Base-by-base conservation (phyloP, 306 rosid species). In the Lathyrus sativus region DNA sequence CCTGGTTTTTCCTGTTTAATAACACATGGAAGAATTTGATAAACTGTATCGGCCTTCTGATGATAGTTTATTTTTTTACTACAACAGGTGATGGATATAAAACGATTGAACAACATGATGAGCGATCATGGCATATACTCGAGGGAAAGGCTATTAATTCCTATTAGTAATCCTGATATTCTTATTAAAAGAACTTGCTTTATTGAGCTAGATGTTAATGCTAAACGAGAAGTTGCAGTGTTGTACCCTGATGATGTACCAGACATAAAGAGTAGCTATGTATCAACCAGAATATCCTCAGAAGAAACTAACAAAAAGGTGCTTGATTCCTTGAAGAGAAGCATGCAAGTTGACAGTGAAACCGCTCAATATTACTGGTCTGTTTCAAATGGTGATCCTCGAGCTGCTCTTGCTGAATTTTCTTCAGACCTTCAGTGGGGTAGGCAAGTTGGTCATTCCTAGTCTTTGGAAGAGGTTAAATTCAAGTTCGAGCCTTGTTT, bases 101-200 rank as follows among this genome's bases (percentile, higher is more conserved):
- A 88, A 82, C 87, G 96, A 7, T 53, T 90, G 67, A 93, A 93
- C 96, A 93, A 93, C 75, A 90, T 90, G 97, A 86, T 90, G 90
- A 90, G 99, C 5, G 97, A 93, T 81, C 92, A 93, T 62, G 99
- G 99, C 5, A 90, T 93, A 67, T 88, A 88, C 85, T 88, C 97
- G 0, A 85, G 99, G 78, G 97, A 93, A 79, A 88, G 97, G 72
- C 56, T 93, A 70, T 65, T 93, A 65, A 93, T 93, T 71, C 99
- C 99, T 8, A 28, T 93, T 42, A 87, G 87, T 61, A 76, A 81
- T 62, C 85, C 92, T 5, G 81, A 75, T 39, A 74, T 88, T 65
- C 95, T 93, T 4, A 13, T 82, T 18, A 71, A 81, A 63, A 83
- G 87, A 13, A 82, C 88, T 2, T 93, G 97, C 84, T 88, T 79